phyloP scores from a whole-genome alignment of 2,329 filamentous ascomycete genomes.

The Aspergillus pseudoviridinutans region DNA sequence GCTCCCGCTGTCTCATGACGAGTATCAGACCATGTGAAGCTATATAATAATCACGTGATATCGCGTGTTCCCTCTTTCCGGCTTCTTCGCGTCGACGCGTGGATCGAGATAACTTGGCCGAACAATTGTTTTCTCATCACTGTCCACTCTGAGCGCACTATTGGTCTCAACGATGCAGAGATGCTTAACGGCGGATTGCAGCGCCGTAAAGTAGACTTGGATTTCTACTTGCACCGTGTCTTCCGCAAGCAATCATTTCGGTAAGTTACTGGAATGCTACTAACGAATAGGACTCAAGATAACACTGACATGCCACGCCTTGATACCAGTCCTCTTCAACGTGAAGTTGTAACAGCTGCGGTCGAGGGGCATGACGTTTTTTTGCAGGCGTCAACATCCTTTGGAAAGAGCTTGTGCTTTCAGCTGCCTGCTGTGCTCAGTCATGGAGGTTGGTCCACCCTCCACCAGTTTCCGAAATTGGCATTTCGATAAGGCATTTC shows the following conservation, averaged over 20 bases:
- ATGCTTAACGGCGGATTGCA: constrained; percentile 25
- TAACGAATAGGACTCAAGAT: neutral
- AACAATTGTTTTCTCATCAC: neutral
- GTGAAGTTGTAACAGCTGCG: constrained; percentile 80
- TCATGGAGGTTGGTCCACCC: constrained; percentile 64
- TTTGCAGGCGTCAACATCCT: constrained; percentile 70
- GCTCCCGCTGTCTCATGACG: neutral
- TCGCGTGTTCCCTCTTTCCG: constrained; percentile 13
- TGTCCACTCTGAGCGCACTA: neutral
- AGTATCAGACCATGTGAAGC: neutral
- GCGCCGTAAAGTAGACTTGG: constrained; percentile 54
- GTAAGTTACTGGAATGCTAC: constrained; percentile 39
- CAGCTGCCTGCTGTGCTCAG: constrained; percentile 86
- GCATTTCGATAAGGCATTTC: constrained; percentile 6
- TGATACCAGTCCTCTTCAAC: constrained; percentile 67
- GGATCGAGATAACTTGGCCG: neutral
- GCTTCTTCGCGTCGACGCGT: constrained; percentile 7
- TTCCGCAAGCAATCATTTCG: constrained; percentile 73
- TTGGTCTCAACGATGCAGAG: constrained; percentile 19
- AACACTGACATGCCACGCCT: neutral
- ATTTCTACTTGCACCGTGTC: constrained; percentile 68
- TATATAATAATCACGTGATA: constrained; percentile 21
- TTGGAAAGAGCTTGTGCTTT: constrained; percentile 91
- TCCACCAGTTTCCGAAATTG: constrained; percentile 1
- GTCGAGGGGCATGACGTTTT: constrained; percentile 86